These are phyloP conservation scores for Macrolepiota albuminosa DNA, from an alignment of 768 basidiomycete species.

Conservation along the genomic window DNA sequence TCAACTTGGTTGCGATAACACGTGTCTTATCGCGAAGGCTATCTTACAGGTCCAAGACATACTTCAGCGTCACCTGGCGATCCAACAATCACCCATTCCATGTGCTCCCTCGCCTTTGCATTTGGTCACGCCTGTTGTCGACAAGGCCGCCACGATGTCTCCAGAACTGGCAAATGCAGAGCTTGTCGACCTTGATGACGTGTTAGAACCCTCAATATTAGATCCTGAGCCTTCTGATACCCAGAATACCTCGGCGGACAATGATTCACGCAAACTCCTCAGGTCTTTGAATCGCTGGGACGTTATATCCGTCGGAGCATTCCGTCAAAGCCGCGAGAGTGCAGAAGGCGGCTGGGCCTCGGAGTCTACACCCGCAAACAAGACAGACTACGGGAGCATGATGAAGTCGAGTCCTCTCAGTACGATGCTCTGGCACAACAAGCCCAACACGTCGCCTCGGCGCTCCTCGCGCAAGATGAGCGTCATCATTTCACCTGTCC, in stretches of 20 bases:
- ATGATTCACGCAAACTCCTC: constrained; percentile 36
- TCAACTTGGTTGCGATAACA: not conserved
- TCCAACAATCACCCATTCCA: constrained; percentile 19
- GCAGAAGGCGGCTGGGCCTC: constrained; percentile 29
- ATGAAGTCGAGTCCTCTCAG: constrained; percentile 54
- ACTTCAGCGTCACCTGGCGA: constrained; percentile 28
- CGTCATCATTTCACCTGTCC: constrained; percentile 45
- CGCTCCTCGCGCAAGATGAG: constrained; percentile 26
- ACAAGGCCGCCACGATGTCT: constrained; percentile 18
- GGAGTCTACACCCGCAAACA: constrained; percentile 27
- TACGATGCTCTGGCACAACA: constrained; percentile 50
- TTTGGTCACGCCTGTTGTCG: constrained; percentile 5
- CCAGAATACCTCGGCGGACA: constrained; percentile 24
- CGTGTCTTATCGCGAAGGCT: constrained; percentile 2
- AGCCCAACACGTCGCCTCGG: constrained; percentile 17
- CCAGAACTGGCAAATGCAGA: constrained; percentile 40
- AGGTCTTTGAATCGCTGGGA: constrained; percentile 68
- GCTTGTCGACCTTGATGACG: constrained; percentile 67
- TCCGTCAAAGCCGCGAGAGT: constrained; percentile 54
- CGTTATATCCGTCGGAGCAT: constrained; percentile 65
- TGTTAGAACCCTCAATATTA: constrained; percentile 69
- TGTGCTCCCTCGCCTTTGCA: constrained; percentile 20
- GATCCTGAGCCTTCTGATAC: constrained; percentile 46
- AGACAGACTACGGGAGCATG: constrained; percentile 40
- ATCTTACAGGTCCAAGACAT: constrained; percentile 31